Conservation (phyloP, 1,139 yeast genomes). For the Blastobotrys ciferrii region DNA sequence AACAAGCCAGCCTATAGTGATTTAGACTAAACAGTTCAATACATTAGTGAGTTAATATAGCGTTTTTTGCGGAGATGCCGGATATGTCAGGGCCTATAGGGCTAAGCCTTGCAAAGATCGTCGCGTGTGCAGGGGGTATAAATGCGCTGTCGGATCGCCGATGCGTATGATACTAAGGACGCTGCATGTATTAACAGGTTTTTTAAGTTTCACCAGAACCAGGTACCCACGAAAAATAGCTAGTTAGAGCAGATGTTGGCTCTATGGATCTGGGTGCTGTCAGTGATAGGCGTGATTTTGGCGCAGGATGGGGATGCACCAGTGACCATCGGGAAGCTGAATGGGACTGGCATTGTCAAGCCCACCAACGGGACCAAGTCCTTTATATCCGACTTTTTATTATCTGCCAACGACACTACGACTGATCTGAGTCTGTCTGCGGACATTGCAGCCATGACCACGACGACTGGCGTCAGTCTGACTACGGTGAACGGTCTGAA, state of each 20-base stretch:
- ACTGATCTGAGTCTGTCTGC: conserved; percentile 21
- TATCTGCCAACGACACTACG: conserved; percentile 17
- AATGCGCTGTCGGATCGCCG: neutral
- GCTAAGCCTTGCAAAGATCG: no score
- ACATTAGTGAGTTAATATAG: no score
- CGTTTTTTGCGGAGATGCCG: no score
- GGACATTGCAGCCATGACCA: conserved; percentile 28
- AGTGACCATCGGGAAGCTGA: conserved; percentile 19
- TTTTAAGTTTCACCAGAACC: neutral
- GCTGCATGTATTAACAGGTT: neutral
- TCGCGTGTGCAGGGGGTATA: no score
- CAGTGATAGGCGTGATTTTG: neutral
- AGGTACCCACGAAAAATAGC: neutral
- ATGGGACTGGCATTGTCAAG: conserved; percentile 21
- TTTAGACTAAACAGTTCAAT: no score
- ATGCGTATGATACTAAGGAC: neutral
- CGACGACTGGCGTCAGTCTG: conserved; percentile 25
- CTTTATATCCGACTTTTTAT: conserved; percentile 19
- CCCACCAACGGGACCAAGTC: conserved; percentile 24
- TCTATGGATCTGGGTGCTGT: neutral
- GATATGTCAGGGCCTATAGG: no score
- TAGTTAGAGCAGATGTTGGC: neutral
- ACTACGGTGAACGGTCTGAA: conserved; percentile 22
- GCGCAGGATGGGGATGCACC: conserved; percentile 12
- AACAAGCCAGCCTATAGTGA: no score